Percentiles rank a stretch among this genome's conserved stretches.
Conservation (phyloP, 2,329 filamentous ascomycete genomes). For the Aspergillus thermomutatus region DNA sequence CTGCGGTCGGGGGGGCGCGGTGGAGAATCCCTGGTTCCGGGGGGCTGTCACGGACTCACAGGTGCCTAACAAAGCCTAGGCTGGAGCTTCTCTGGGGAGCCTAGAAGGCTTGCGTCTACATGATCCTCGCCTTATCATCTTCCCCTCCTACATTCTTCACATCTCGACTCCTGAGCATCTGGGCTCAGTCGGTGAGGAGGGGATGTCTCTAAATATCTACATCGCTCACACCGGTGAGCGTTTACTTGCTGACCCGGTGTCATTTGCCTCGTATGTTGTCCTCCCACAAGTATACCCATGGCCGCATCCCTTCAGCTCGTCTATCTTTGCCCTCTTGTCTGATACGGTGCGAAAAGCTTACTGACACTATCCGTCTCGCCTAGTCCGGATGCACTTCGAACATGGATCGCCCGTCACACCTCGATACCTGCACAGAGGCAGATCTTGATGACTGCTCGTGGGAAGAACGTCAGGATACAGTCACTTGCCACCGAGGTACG, state of each 20-base stretch:
- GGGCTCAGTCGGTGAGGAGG: slow-evolving; percentile 38
- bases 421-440: slow-evolving; percentile 74
- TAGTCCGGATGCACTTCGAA: slow-evolving; percentile 79
- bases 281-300: not conserved
- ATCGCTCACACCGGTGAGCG: slow-evolving; percentile 90
- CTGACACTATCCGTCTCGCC: slow-evolving; percentile 16
- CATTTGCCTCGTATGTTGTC: slow-evolving; percentile 66
- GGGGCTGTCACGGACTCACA: slow-evolving; percentile 6
- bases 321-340: slow-evolving; percentile 1
- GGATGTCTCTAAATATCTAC: slow-evolving; percentile 86
- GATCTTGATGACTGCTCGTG: slow-evolving; percentile 80
- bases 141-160: slow-evolving; percentile 16
- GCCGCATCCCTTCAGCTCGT: slow-evolving; percentile 2
- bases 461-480: slow-evolving; percentile 78
- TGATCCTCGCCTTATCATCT: slow-evolving; percentile 14
- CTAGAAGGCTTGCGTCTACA: slow-evolving; percentile 7
- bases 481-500: slow-evolving; percentile 74
- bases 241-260: slow-evolving; percentile 71
- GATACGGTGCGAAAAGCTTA: slow-evolving; percentile 6
- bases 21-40: slow-evolving; percentile 15
- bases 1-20: slow-evolving; percentile 13
- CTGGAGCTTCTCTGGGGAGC: slow-evolving; percentile 12
- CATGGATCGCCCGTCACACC: slow-evolving; percentile 72
- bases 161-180: slow-evolving; percentile 18
- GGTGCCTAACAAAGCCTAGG: slow-evolving; percentile 15